Evolutionary conservation across 176 grass and related monocot species (phyloP).

Genomic region (Miscanthus lutarioriparius): DNA sequence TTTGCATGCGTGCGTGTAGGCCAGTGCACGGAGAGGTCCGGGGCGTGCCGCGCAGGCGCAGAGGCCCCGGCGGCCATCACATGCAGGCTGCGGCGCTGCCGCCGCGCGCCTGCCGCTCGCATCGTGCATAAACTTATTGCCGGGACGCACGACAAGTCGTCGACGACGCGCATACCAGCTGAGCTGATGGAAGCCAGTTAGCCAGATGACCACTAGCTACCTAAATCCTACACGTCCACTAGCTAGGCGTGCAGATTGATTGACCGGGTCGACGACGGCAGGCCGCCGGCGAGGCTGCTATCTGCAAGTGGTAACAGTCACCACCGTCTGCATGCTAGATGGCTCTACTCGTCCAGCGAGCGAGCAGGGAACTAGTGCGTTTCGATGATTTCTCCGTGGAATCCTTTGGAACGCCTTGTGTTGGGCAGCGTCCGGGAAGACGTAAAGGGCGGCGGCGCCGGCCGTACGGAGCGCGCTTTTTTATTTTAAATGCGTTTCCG

Average conservation of each 20-base stretch:
- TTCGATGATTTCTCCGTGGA: background rate
- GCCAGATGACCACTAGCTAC: background rate
- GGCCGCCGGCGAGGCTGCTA: background rate
- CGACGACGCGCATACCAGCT: background rate
- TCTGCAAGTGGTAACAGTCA: background rate
- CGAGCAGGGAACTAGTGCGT: background rate
- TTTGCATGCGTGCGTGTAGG: background rate
- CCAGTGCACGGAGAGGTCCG: background rate
- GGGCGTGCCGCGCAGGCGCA: background rate
- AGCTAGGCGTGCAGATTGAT: background rate
- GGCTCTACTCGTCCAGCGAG: background rate
- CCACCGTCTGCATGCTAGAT: background rate
- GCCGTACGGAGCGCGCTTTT: background rate
- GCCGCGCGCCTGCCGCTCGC: background rate
- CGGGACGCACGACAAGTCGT: background rate
- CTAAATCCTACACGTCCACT: background rate
- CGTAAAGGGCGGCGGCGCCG: background rate
- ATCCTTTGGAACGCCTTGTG: background rate
- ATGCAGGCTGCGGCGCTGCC: background rate
- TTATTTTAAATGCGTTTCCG: background rate
- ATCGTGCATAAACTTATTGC: background rate
- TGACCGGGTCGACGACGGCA: background rate
- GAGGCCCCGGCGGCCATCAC: background rate
- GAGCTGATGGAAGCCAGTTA: background rate
- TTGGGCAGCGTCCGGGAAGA: background rate